phyloP scores from a whole-genome alignment of 2,329 filamentous ascomycete genomes.

The Aspergillus sp. region DNA sequence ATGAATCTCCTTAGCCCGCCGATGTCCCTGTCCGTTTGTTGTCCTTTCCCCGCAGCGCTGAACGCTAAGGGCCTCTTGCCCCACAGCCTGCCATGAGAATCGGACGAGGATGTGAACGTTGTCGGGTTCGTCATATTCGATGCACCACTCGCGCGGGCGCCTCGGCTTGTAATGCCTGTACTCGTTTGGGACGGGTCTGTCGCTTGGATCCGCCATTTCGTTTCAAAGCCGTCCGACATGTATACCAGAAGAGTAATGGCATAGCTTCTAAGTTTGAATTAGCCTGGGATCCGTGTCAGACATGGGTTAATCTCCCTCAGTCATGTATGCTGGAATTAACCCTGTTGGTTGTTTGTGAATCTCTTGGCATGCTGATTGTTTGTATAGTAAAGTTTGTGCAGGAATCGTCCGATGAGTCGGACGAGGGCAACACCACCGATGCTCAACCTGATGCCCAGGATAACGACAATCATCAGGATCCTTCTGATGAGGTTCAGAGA shows the following conservation, averaged over 20 bases:
- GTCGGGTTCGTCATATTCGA: conserved; percentile 40
- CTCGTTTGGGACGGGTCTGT: conserved; percentile 31
- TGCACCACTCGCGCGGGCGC: conserved; percentile 33
- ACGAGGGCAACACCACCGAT: conserved; percentile 9
- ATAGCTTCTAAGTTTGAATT: conserved; percentile 31
- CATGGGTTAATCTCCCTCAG: conserved; percentile 35
- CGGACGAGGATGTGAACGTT: conserved; percentile 37
- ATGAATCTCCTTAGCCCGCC: conserved; percentile 8
- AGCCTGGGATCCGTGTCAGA: conserved; percentile 33
- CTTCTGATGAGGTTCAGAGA: background rate
- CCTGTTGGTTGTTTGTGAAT: background rate
- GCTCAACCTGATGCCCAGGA: conserved; percentile 1
- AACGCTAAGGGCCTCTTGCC: conserved; percentile 13
- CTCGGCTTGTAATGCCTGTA: conserved; percentile 33
- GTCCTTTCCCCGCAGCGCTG: conserved; percentile 13
- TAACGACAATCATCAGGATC: background rate
- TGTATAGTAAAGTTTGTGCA: conserved; percentile 31
- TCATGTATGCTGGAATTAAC: conserved; percentile 24
- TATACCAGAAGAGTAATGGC: conserved; percentile 36
- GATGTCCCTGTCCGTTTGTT: conserved; percentile 12
- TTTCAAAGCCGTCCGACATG: conserved; percentile 37
- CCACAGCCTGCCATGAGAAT: conserved; percentile 32
- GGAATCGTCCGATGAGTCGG: conserved; percentile 23
- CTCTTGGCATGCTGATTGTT: background rate
- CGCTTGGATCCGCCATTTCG: conserved; percentile 38